These are phyloP conservation scores for Fusarium domesticum DNA, from an alignment of 2,329 filamentous ascomycete species.

Conservation along the genomic window DNA sequence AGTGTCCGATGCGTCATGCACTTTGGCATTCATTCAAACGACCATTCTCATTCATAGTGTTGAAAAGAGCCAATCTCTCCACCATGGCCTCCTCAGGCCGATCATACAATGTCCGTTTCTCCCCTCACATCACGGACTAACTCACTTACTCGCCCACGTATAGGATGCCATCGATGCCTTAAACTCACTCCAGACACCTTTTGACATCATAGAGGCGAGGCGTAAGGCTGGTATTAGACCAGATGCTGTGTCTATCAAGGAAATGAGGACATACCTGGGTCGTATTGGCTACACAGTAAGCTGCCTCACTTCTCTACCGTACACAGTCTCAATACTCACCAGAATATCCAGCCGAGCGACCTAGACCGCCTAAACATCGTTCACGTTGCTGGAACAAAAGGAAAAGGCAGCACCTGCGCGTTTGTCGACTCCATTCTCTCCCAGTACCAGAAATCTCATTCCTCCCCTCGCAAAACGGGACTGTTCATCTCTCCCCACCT, in stretches of 20 bases:
- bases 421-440: conserved; percentile 62
- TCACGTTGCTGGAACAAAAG: conserved; percentile 73
- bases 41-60: conserved; percentile 20
- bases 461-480: conserved; percentile 48
- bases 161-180: conserved; percentile 83
- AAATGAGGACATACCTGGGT: conserved; percentile 75
- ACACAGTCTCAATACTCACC: neutral
- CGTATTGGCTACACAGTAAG: conserved; percentile 71
- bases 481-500: conserved; percentile 70
- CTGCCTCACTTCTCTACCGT: neutral
- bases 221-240: conserved; percentile 69
- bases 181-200: conserved; percentile 90
- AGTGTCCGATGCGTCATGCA: conserved; percentile 35
- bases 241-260: conserved; percentile 66
- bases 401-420: conserved; percentile 71
- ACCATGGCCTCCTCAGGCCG: conserved; percentile 31
- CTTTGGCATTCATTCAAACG: conserved; percentile 26
- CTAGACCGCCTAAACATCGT: conserved; percentile 62
- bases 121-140: neutral
- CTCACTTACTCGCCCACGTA: conserved; percentile 6
- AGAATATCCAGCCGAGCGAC: conserved; percentile 38
- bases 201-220: conserved; percentile 73
- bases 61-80: conserved; percentile 13
- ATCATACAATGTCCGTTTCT: conserved; percentile 35
- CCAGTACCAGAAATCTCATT: conserved; percentile 41